A percentile compares a stretch with the other conserved stretches of the same genome.
These are phyloP conservation scores for Solanum ossicruentum DNA, from an alignment of 257 asterid species.

Conservation along the genomic window DNA sequence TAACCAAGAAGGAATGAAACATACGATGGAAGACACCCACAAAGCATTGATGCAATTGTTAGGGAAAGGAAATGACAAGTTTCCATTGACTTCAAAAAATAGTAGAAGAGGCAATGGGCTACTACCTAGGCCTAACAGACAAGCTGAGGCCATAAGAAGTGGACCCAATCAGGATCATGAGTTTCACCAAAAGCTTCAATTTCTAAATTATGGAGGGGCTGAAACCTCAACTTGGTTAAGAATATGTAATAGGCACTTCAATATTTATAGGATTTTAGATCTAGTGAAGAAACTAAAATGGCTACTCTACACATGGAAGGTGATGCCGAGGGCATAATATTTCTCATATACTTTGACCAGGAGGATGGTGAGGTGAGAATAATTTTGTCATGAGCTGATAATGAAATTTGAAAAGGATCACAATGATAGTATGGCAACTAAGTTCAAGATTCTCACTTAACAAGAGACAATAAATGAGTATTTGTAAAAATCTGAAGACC, in stretches of 20 bases:
- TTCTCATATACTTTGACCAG: not conserved
- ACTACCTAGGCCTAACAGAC: not conserved
- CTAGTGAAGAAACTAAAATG: no score
- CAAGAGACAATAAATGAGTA: not conserved
- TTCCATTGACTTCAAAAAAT: no score
- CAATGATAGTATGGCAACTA: not conserved
- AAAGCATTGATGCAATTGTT: not conserved
- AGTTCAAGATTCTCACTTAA: no score
- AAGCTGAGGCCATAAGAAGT: no score
- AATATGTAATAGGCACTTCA: no score
- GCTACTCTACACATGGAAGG: not conserved
- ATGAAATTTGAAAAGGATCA: not conserved
- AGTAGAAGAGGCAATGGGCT: no score
- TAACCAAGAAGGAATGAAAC: not conserved
- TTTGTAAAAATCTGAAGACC: not conserved
- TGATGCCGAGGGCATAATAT: not conserved
- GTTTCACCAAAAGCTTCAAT: not conserved
- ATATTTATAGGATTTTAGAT: not conserved
- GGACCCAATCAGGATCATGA: not conserved
- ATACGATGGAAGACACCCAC: not conserved
- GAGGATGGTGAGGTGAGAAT: not conserved
- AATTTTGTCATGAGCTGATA: no score
- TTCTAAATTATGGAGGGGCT: not conserved
- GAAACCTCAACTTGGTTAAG: not conserved
- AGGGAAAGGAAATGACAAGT: no score